Percentiles rank a stretch among this genome's conserved stretches.
phyloP scores from a whole-genome alignment of 495 filamentous ascomycete species.

The Thermothielavioides terrestris region DNA sequence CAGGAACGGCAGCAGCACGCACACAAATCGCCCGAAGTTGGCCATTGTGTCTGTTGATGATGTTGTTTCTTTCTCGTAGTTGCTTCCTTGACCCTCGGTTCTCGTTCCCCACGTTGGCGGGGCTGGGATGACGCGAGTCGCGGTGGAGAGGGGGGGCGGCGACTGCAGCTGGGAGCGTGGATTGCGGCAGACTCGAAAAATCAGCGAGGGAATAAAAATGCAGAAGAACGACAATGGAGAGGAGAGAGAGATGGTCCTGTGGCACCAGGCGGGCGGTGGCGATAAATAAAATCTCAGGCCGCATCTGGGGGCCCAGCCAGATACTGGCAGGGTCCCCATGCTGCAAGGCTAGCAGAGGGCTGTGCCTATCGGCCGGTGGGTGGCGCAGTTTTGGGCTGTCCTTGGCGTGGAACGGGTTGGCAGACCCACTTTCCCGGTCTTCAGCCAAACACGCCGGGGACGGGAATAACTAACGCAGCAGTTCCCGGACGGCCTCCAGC shows the following conservation, averaged over 20 bases:
- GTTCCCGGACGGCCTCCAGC: too few species aligned
- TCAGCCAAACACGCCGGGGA: neutral
- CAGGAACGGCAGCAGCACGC: constrained; percentile 71
- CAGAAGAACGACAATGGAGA: neutral
- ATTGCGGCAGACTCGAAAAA: neutral
- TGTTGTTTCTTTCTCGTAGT: neutral
- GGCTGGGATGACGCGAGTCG: neutral
- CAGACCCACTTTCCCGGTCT: constrained; percentile 6
- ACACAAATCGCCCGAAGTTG: constrained; percentile 60
- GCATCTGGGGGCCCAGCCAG: neutral
- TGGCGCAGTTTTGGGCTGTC: constrained; percentile 10
- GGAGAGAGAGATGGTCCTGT: neutral
- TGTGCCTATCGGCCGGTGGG: constrained; percentile 1
- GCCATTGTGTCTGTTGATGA: constrained; percentile 17
- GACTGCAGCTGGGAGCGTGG: neutral
- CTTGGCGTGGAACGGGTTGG: constrained; percentile 4
- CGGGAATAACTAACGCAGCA: too few species aligned
- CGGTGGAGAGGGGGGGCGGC: neutral
- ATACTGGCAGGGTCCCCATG: constrained; percentile 2
- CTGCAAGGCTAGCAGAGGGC: neutral
- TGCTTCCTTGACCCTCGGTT: too few species aligned
- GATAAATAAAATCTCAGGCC: constrained; percentile 6
- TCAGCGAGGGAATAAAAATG: neutral
- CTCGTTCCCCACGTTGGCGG: too few species aligned
- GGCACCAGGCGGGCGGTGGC: neutral